Evolutionary conservation across 2,329 filamentous ascomycete genomes (phyloP), one percentile per base, ranked within the genome.

Genomic region (Tolypocladium pustulatum): DNA sequence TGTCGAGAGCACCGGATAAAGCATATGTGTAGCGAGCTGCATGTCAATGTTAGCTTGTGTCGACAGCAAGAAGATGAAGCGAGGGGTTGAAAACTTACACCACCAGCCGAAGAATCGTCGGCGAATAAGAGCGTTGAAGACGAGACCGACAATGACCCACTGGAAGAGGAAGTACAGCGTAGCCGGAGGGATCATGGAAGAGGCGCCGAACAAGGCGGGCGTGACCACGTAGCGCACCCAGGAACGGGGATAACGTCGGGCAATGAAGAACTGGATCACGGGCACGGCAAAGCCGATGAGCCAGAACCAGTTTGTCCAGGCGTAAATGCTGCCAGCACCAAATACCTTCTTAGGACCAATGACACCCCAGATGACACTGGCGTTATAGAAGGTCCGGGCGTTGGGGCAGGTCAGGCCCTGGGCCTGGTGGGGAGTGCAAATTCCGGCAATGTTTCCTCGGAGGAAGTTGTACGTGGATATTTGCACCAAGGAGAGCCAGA

Each of bases 331-430:
- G 30, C 71, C 71, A n/a, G 63, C 63, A 17, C 71, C 70, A 57
- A 72, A 72, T 40, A 73, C 69, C 55, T 65, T 64, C 41, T 58
- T 63, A 2, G 72, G 72, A 1, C 72, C 84, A 58, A 87, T 83
- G 22, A 83, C 75, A 59, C 84, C 84, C 83, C 83, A 85, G 58
- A 84, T 79, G 7, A 85, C 75, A 25, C 80, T 82, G 32, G 79
- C 79, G 30, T 81, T 83, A 72, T 82, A 86, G 67, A 85, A 86
- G 0, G 83, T 81, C 30, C 77, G 77, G 20, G 79, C 80, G 40
- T 76, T 75, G 10, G 83, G 83, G 65, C 83, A 86, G 27, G 73
- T 81, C 64, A 84, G 80, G 56, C 79, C 77, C 64, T 79, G 76
- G 1, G 66, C 36, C 62, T 84, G 80, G 0, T 74, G 41, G 0